Evolutionary conservation across 2,329 filamentous ascomycete genomes (phyloP), one percentile per base, ranked within the genome.

Genomic region (Fusarium mundagurra): DNA sequence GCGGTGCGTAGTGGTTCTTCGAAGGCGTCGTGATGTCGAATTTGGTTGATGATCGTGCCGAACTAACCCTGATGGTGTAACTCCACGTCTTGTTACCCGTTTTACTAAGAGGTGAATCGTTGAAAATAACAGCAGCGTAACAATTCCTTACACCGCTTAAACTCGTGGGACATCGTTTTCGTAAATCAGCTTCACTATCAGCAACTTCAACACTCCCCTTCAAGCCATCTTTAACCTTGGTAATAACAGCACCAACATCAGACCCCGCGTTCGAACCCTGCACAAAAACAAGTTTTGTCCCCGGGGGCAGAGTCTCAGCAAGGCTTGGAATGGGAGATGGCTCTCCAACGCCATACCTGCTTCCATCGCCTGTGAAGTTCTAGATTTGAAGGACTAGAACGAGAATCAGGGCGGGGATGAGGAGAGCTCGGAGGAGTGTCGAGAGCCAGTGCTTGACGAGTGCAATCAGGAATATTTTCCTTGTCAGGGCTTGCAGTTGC

Each of bases 291-390:
- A 55, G 36, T 41, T 61, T 61, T 1, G 36, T 34, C 5, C 29
- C 43, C 1, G 22, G 7, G 2, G 53, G 53, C 3, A 64, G 17
- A 12, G 27, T 41, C 27, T 62, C 63, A 41, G 22, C 33, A 33
- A 66, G 63, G 36, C 27, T 66, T 53, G 33, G 63, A 2, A 54
- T 41, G 13, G 63, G 47, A 17, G 47, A 47, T 6, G 63, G 63
- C 18, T 53, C 34, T 51, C 63, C 63, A 61, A 66, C 47, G 57
- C 63, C 63, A 51, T 62, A 62, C 51, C 33, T 66, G 58, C 47
- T 62, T n/a, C 58, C 39, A 38, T 64, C 53, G 39, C 53, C 61
- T 13, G 39, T 48, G 63, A 66, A 66, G 47, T 39, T 66, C 63
- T 62, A 58, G 27, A 66, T 39, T 62, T 63, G 45, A 8, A 66